Evolutionary conservation across 176 grass and related monocot genomes (phyloP).

Genomic region (Avena insularis): DNA sequence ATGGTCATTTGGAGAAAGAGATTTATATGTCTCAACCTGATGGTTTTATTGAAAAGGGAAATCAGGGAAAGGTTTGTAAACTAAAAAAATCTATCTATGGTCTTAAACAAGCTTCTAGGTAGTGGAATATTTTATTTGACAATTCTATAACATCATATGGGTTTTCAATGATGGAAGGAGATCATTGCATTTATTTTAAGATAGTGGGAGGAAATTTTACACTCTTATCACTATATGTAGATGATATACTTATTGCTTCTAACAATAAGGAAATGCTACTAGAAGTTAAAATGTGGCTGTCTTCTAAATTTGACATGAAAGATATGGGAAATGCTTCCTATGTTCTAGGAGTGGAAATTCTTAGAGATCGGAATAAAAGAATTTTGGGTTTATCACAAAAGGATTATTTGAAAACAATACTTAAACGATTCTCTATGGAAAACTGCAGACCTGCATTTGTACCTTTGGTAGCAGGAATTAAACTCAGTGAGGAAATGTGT

Average conservation of each 20-base stretch:
- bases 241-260: slow-evolving; percentile 5
- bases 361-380: background rate
- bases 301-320: background rate
- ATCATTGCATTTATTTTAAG: background rate
- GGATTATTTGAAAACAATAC: background rate
- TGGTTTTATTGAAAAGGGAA: background rate
- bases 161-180: background rate
- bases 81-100: background rate
- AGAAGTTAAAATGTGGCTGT: background rate
- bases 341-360: background rate
- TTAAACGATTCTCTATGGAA: background rate
- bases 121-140: background rate
- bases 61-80: background rate
- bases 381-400: background rate
- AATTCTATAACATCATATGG: background rate
- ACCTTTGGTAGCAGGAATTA: background rate
- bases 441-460: background rate
- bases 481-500: background rate
- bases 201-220: background rate
- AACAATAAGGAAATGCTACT: background rate
- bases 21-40: background rate
- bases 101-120: background rate
- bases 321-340: background rate
- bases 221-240: background rate
- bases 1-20: background rate